These are phyloP conservation scores for Botryotinia narcissicola DNA, from an alignment of 2,329 filamentous ascomycete genomes.

Conservation along the genomic window DNA sequence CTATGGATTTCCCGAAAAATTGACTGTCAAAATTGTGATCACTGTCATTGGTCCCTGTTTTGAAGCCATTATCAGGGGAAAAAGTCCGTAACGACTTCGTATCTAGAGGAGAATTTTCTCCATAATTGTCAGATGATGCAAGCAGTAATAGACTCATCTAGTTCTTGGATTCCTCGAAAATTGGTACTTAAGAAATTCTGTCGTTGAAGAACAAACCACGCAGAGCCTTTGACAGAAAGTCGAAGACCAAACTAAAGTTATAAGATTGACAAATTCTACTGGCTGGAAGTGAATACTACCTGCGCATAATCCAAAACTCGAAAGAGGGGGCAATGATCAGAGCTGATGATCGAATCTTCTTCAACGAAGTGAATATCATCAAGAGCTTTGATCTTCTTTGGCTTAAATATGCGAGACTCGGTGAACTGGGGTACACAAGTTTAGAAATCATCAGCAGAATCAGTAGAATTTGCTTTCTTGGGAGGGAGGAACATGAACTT, in stretches of 20 bases:
- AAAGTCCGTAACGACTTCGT: not conserved
- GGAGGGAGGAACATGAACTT: too few species aligned
- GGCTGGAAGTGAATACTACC: not conserved
- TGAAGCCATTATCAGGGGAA: not conserved
- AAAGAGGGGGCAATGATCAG: not conserved
- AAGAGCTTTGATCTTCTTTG: not conserved
- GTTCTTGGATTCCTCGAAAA: fast-evolving
- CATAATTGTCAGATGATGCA: not conserved
- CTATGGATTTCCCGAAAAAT: not conserved
- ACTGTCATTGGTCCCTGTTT: not conserved
- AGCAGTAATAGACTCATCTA: not conserved
- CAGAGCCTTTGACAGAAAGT: not conserved
- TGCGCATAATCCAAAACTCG: not conserved
- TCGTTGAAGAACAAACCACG: too few species aligned
- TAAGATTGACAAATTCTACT: not conserved
- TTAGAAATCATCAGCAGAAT: too few species aligned
- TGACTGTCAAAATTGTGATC: not conserved
- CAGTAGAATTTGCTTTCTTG: too few species aligned
- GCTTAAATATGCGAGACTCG: not conserved
- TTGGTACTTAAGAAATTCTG: too few species aligned
- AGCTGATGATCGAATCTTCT: not conserved
- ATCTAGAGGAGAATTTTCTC: not conserved
- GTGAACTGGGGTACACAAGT: too few species aligned
- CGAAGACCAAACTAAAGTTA: not conserved
- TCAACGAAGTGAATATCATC: not conserved